Percentiles rank a stretch among this genome's conserved stretches.
Evolutionary conservation across 345 rosid genomes (phyloP).

Genomic region (Brassica juncea): DNA sequence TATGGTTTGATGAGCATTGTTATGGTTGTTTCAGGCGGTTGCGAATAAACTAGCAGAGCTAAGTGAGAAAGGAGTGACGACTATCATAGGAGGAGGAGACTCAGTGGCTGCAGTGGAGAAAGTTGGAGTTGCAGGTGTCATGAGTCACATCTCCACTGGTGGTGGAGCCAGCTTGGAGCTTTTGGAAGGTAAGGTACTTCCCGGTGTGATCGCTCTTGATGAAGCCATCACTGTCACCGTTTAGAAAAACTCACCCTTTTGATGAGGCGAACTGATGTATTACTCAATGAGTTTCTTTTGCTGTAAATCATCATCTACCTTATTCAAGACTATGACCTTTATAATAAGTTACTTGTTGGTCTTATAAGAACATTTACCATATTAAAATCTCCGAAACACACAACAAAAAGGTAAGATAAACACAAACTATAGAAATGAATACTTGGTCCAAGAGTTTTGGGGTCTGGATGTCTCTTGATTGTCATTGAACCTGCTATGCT

Average conservation of each 20-base stretch:
- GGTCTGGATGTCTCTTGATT: background rate
- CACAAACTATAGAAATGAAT: background rate
- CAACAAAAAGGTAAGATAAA: background rate
- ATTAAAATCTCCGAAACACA: background rate
- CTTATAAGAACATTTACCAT: background rate
- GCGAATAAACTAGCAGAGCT: slow-evolving; percentile 89
- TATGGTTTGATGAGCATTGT: background rate
- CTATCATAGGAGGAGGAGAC: slow-evolving; percentile 96
- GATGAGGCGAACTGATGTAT: background rate
- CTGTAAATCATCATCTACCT: background rate
- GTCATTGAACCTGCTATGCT: background rate
- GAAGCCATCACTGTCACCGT: slow-evolving; percentile 52
- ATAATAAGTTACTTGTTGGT: background rate
- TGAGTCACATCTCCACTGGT: slow-evolving; percentile 98
- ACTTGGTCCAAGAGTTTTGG: background rate
- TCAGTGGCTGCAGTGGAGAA: slow-evolving; percentile 97
- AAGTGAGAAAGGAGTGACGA: slow-evolving; percentile 82
- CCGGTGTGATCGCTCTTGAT: slow-evolving; percentile 92
- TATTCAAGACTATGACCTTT: background rate
- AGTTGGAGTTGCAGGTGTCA: slow-evolving; percentile 84
- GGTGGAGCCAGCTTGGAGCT: slow-evolving; percentile 99
- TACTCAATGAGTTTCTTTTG: background rate
- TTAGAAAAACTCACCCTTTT: background rate
- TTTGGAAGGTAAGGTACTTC: slow-evolving; percentile 86
- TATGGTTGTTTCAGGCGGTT: slow-evolving; percentile 38